Evolutionary conservation across 257 asterid genomes (phyloP).

Genomic region (Marsdenia floribunda): DNA sequence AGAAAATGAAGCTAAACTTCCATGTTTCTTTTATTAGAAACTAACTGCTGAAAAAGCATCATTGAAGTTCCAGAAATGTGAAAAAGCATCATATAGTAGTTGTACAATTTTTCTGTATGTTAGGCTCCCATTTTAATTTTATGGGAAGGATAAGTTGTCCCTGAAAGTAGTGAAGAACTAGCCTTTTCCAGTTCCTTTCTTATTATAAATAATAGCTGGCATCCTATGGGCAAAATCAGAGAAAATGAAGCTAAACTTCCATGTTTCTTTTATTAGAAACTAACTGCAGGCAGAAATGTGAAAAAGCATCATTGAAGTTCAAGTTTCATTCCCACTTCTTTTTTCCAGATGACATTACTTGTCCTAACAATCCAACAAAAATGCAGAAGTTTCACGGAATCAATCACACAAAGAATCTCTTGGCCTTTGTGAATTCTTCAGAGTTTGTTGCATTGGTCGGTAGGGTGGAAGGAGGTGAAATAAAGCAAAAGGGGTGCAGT

Average conservation of each 20-base stretch:
- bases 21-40: neutral
- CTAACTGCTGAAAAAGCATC: neutral
- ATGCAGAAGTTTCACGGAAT: neutral
- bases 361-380: neutral
- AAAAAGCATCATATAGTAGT: neutral
- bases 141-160: neutral
- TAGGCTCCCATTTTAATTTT: neutral
- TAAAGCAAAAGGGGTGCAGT: neutral
- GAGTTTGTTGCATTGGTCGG: neutral
- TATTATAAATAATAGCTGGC: neutral
- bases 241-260: neutral
- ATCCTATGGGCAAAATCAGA: neutral
- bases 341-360: neutral
- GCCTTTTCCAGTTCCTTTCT: conserved; percentile 1
- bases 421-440: neutral
- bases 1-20: neutral
- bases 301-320: neutral
- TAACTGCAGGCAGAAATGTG: neutral
- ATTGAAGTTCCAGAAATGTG: neutral
- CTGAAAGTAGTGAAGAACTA: neutral
- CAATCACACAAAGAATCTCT: neutral
- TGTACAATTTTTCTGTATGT: neutral
- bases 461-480: neutral
- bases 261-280: neutral
- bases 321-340: neutral